Percentiles rank a stretch among this genome's conserved stretches.
Evolutionary conservation across 495 filamentous ascomycete species (phyloP).

Genomic region (Aspergillus campestris): DNA sequence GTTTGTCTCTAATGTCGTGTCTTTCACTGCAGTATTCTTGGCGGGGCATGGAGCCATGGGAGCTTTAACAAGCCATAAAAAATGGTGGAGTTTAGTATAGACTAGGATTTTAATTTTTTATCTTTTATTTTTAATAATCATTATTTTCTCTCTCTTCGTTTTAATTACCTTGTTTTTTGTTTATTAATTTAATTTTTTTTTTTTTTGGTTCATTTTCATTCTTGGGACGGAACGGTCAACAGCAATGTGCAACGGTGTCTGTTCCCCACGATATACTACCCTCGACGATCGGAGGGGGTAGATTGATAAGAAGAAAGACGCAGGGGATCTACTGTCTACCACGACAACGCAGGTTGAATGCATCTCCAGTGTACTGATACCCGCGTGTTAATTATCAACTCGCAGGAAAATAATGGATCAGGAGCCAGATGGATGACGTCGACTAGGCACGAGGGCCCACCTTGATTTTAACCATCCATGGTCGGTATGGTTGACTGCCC

Average conservation of each 20-base stretch:
- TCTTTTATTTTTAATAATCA: neutral
- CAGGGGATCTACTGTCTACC: too few species aligned
- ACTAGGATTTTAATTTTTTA: neutral
- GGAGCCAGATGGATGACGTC: neutral
- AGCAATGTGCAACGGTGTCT: too few species aligned
- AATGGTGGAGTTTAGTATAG: slow-evolving; percentile 15
- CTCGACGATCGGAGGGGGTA: too few species aligned
- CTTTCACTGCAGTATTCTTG: neutral
- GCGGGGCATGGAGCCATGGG: slow-evolving; percentile 5
- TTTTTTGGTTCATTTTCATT: too few species aligned
- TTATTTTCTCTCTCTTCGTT: neutral
- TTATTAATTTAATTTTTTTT: neutral
- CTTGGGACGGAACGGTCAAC: too few species aligned
- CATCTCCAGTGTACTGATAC: too few species aligned
- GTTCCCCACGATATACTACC: too few species aligned
- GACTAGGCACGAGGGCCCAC: neutral
- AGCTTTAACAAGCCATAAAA: neutral
- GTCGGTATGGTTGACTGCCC: too few species aligned
- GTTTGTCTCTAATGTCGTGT: neutral
- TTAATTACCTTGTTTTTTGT: neutral
- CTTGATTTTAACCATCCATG: neutral
- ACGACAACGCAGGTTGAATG: too few species aligned
- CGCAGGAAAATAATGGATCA: too few species aligned
- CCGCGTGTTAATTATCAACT: too few species aligned
- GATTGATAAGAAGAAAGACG: too few species aligned